phyloP scores from a whole-genome alignment of 345 rosid species.

The Odontarrhena argentea region DNA sequence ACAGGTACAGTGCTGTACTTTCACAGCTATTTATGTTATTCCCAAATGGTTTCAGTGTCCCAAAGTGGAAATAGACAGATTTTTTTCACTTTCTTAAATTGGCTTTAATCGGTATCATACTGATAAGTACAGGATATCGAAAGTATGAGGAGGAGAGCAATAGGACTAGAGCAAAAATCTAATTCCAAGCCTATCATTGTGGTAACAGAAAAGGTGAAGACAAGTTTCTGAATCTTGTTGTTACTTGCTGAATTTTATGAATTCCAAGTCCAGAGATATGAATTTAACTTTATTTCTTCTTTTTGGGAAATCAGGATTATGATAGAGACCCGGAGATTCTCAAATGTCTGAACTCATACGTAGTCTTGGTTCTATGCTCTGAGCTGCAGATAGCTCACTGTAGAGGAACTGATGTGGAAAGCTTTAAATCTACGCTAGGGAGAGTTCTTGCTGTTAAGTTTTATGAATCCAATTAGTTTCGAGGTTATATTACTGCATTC shows the following conservation, averaged over 20 bases:
- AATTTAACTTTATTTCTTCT: slow-evolving; percentile 13
- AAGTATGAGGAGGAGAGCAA: slow-evolving; percentile 50
- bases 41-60: not conserved
- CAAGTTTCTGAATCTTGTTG: slow-evolving; percentile 3
- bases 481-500: not conserved
- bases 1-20: slow-evolving; percentile 43
- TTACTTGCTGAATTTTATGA: not conserved
- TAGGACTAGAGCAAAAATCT: slow-evolving; percentile 52
- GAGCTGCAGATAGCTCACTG: slow-evolving; percentile 51
- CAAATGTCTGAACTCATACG: slow-evolving; percentile 50
- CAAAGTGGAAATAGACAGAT: not conserved
- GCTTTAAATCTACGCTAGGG: slow-evolving; percentile 49
- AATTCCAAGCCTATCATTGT: slow-evolving; percentile 57
- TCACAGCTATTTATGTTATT: not conserved
- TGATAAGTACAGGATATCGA: slow-evolving; percentile 55
- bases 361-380: slow-evolving; percentile 63
- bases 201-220: slow-evolving; percentile 72
- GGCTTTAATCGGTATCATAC: not conserved
- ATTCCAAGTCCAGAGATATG: slow-evolving; percentile 22
- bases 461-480: slow-evolving; percentile 23
- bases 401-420: slow-evolving; percentile 42
- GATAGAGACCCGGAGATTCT: slow-evolving; percentile 73
- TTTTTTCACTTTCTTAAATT: not conserved
- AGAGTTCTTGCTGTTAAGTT: slow-evolving; percentile 41
- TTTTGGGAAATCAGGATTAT: slow-evolving; percentile 56